phyloP scores from a whole-genome alignment of 495 filamentous ascomycete species.

The Aspergillus diversus region DNA sequence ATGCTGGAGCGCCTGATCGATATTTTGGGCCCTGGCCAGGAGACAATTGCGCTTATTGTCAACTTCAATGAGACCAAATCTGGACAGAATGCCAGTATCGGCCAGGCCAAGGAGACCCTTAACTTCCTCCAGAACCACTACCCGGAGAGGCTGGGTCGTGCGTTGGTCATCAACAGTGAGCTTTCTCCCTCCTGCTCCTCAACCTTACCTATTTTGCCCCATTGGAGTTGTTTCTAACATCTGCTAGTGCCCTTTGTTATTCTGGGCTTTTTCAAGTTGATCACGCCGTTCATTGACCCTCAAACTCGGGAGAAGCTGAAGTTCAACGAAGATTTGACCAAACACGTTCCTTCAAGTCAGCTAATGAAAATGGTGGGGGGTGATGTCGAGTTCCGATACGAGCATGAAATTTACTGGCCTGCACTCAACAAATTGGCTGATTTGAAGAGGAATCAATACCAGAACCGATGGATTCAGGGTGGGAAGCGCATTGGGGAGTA shows the following conservation, averaged over 20 bases:
- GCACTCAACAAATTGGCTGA: conserved; percentile 70
- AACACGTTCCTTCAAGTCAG: conserved; percentile 76
- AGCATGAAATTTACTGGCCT: conserved; percentile 88
- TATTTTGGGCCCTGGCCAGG: conserved; percentile 81
- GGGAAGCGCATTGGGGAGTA: conserved; percentile 82
- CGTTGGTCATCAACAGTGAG: conserved; percentile 84
- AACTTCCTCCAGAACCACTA: conserved; percentile 93
- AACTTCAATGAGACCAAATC: conserved; percentile 82
- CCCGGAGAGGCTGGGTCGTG: conserved; percentile 87
- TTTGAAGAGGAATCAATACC: conserved; percentile 59
- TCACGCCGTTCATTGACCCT: conserved; percentile 95
- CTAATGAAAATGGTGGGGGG: conserved; percentile 66
- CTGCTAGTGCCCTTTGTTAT: conserved; percentile 80
- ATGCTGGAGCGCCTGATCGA: conserved; percentile 93
- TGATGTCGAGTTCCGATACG: conserved; percentile 78
- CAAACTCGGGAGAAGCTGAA: conserved; percentile 87
- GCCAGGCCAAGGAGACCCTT: conserved; percentile 76
- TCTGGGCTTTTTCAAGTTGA: conserved; percentile 89
- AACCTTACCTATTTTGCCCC: conserved; percentile 2
- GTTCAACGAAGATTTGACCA: conserved; percentile 85
- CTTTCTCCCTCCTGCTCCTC: conserved; percentile 10
- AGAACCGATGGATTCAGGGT: conserved; percentile 72
- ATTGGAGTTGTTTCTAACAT: not conserved
- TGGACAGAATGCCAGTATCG: conserved; percentile 75
- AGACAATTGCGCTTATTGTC: conserved; percentile 81